Evolutionary conservation across 805 yeast species (phyloP), one percentile per base, ranked within the genome.

Genomic region (Saccharomycopsis microspora): DNA sequence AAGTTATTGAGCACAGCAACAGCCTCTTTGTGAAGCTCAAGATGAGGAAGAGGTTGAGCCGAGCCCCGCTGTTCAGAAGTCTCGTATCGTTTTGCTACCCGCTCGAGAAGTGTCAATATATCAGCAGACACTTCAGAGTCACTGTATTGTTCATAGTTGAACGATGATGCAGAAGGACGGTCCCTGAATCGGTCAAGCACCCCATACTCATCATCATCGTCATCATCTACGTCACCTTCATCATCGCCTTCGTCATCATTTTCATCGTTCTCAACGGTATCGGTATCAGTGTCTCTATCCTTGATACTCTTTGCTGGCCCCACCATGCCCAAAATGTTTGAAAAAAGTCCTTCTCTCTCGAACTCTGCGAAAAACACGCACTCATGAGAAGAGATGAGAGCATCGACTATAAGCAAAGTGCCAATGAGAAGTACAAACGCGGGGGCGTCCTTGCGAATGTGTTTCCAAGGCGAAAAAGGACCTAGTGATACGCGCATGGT

Each of bases 321-420:
- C 6, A 64, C 46, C 3, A 77, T 61, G 0, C 57, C 50, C 1
- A 63, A 54, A 6, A 73, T 66, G 57, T 81, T 85, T 11, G 70
- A 62, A 3, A 81, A 59, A n/a, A 83, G 61, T 0, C 96, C 96
- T 56, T 86, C 94, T 47, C 84, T 72, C 55, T 75, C 82, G 52
- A 86, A 75, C 5, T 67, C 69, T 0, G 60, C 56, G 4, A 78
- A 57, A 48, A 74, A 79, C 1, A 60, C 50, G 1, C 62, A 1
- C 19, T 19, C 19, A 19, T 19, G 19, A 19, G 19, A 19, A 19
- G 19, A 19, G 0, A 77, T 62, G 44, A 85, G 58, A 2, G 60
- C 51, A 5, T 68, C 64, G 1, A 78, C 65, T 9, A 81, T 61
- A 1, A 72, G 62, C 27, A 49, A 39, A 3, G 53, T 19, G 3